These are phyloP conservation scores for Heliocybe sulcata DNA, from an alignment of 1,284 basidiomycete genomes.

Conservation along the genomic window DNA sequence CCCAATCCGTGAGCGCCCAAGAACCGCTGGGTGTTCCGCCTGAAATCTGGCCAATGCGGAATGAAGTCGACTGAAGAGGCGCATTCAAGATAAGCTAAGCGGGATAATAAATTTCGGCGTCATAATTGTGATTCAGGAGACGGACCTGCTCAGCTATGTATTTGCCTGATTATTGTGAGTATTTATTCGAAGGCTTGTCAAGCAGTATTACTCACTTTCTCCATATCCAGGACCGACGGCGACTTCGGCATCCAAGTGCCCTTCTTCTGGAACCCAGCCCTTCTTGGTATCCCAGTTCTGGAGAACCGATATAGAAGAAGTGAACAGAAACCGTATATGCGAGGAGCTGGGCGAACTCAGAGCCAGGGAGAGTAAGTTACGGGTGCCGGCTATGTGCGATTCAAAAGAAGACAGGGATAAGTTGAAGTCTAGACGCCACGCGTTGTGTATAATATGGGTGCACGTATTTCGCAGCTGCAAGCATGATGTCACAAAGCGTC, in stretches of 20 bases:
- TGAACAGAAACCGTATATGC: constrained; percentile 21
- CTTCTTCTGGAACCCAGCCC: constrained; percentile 24
- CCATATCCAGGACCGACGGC: constrained; percentile 25
- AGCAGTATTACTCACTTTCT: constrained; percentile 9
- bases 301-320: constrained; percentile 16
- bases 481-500: background rate
- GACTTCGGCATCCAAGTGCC: constrained; percentile 9
- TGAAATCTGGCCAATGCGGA: constrained; percentile 24
- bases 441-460: constrained; percentile 27
- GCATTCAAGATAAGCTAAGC: constrained; percentile 7
- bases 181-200: background rate
- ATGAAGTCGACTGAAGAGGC: constrained; percentile 15
- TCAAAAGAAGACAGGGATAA: constrained; percentile 28
- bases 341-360: constrained; percentile 11
- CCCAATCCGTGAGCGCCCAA: constrained; percentile 26
- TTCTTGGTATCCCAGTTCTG: constrained; percentile 4
- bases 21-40: constrained; percentile 17
- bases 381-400: constrained; percentile 23
- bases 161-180: constrained; percentile 14
- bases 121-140: background rate
- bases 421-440: constrained; percentile 37
- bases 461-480: background rate
- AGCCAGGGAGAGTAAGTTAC: constrained; percentile 29
- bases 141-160: constrained; percentile 19
- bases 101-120: background rate